Base-by-base conservation (phyloP, 2,329 filamentous ascomycete species). In the Alternaria triticina region DNA sequence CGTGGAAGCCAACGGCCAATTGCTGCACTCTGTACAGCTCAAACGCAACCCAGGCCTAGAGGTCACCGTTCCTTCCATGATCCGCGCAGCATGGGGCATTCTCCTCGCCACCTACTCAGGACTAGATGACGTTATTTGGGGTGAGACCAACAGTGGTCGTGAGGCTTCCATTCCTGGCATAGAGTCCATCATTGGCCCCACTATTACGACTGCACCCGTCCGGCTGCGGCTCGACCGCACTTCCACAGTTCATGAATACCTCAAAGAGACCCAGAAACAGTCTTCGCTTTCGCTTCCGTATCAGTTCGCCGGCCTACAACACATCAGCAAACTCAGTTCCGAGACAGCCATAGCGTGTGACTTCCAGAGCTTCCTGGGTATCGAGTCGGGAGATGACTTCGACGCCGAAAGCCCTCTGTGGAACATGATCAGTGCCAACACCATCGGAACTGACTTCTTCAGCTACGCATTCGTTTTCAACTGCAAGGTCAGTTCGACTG, bases 101-200 rank as follows among this genome's bases (percentile, higher is more conserved):
- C 73, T 85, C 3, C 69, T 85, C 7, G 76, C 81, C 43, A 80
- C 78, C 49, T 85, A 84, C 65, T 82, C 82, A n/a, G 80, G 78
- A 2, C 80, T 80, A 15, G 79, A 84, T 52, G 82, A 85, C 66
- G 81, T 85, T 8, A 77, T 82, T 23, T 86, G 85, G 71, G 84
- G 82, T 1, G 82, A 81, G 62, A 81, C 77, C 1, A 69, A 79
- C 15, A 77, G 76, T 8, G 77, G 80, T 0, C 71, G 79, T 2
- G 78, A 82, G 25, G 70, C 74, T 10, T 70, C 77, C 11, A 70
- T 82, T 23, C 36, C 65, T 12, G 77, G 76, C 4, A 78, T 82
- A 27, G 74, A 78, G 44, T 68, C 77, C 28, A 80, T 83, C n/a
- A 71, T 80, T 33, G 82, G 81, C 6, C 79, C 81, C 5, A 77